Evolutionary conservation across 371 early-diverging fungal species (phyloP), one percentile per base, ranked within the genome.

Genomic region (Circinella minor): DNA sequence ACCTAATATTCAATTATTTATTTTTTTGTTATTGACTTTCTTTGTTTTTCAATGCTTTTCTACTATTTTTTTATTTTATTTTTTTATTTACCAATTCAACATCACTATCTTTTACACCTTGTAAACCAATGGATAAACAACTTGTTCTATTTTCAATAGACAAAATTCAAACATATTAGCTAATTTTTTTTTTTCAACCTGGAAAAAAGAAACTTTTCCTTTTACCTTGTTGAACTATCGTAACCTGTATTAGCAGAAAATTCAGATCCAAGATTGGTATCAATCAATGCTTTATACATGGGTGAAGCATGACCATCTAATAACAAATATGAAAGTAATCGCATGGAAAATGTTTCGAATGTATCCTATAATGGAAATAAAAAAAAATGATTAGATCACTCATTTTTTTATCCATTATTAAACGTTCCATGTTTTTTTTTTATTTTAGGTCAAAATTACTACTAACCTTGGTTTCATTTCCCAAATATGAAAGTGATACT

Each of bases 251-350:
- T 94, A 10, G 94, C 86, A 48, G 94, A 91, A 81, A 94, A 98
- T 67, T 97, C 98, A 0, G 94, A 88, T 15, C 96, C 98, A n/a
- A 98, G 76, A 55, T 93, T 92, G 48, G 93, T 88, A 74, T 97
- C 97, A 55, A 98, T 96, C 75, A 98, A 83, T n/a, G 95, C 94
- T 78, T 96, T 87, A 78, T 96, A 95, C 94, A 98, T 93, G 14
- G 98, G 98, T 13, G 96, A 90, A 17, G 96, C 90, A 61, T 94
- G 91, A 36, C 98, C 97, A 77, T 93, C 92, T 27, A 93, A 78
- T 27, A 98, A 83, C 63, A 98, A 84, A 66, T 87, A 88, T 4
- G 94, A 88, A 27, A 98, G 84, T 38, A 98, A 75, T 36, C 89
- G 82, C 83, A 95, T 85, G 7, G 92, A 89, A 68, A 96, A 94